Evolutionary conservation across 352 stramenopile genomes (phyloP).

Genomic region (Globisporangium yorkense): DNA sequence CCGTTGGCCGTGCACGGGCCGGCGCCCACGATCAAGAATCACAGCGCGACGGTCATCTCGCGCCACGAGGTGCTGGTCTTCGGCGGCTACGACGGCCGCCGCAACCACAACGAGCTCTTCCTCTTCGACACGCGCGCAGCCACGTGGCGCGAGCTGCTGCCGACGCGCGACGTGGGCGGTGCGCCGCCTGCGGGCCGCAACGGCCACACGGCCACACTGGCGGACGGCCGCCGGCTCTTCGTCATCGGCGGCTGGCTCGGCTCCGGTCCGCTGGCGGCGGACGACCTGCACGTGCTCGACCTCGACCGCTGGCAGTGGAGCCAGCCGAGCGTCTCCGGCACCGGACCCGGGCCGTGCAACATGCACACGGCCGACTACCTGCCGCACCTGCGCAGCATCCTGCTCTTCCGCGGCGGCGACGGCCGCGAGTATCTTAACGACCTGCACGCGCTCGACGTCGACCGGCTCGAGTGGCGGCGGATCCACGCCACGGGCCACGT

Average conservation of each 20-base stretch:
- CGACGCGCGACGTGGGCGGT: conserved; percentile 32
- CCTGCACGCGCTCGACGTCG: conserved; percentile 89
- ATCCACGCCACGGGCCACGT: conserved; percentile 70
- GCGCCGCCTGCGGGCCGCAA: conserved; percentile 85
- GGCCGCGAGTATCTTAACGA: conserved; percentile 95
- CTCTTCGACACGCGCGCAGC: conserved; percentile 80
- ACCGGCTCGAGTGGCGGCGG: conserved; percentile 83
- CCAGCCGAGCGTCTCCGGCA: conserved; percentile 35
- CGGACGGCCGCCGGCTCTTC: conserved; percentile 79
- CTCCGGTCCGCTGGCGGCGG: conserved; percentile 86
- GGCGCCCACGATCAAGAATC: conserved; percentile 83
- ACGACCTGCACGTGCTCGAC: conserved; percentile 91
- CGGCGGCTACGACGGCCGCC: conserved; percentile 92
- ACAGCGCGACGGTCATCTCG: conserved; percentile 68
- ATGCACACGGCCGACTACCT: conserved; percentile 97
- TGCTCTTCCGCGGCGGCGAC: conserved; percentile 94
- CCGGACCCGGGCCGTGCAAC: conserved; percentile 89
- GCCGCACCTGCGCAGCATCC: conserved; percentile 67
- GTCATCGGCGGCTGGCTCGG: conserved; percentile 95
- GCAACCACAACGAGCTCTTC: conserved; percentile 93
- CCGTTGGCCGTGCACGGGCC: conserved; percentile 29
- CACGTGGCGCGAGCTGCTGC: conserved; percentile 52
- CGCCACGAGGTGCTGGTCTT: conserved; percentile 76
- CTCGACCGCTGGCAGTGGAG: conserved; percentile 65
- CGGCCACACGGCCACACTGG: conserved; percentile 93